Evolutionary conservation across 257 asterid species (phyloP).

Genomic region (Orobanche coerulescens): DNA sequence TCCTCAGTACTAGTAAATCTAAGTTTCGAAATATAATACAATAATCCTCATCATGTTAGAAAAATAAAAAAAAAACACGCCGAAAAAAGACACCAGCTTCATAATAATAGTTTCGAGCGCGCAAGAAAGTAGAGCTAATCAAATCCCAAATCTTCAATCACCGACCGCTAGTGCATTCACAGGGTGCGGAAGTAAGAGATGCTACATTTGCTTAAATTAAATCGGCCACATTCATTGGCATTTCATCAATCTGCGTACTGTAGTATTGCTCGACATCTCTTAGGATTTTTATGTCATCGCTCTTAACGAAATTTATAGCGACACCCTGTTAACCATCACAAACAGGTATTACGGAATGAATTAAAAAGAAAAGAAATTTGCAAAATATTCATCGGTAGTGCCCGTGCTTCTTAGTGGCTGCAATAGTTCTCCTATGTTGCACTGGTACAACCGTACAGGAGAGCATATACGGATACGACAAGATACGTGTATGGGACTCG

Average conservation of each 20-base stretch:
- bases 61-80: neutral
- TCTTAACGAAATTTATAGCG: conserved; percentile 85
- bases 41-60: neutral
- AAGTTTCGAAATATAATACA: neutral
- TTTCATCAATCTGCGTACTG: conserved; percentile 92
- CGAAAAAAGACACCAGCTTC: neutral
- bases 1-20: no score
- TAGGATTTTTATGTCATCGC: conserved; percentile 80
- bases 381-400: neutral
- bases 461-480: no score
- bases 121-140: conserved; percentile 6
- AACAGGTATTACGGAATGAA: neutral
- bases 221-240: conserved; percentile 98
- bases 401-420: no score
- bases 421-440: no score
- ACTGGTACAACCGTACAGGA: no score
- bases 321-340: conserved; percentile 58
- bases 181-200: neutral
- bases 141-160: conserved; percentile 7
- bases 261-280: conserved; percentile 90
- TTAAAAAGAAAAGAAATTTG: neutral
- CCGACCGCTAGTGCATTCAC: neutral
- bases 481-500: no score
- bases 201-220: conserved; percentile 30
- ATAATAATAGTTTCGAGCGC: neutral